phyloP scores from a whole-genome alignment of 306 rosid species.

The Prunus salicina region DNA sequence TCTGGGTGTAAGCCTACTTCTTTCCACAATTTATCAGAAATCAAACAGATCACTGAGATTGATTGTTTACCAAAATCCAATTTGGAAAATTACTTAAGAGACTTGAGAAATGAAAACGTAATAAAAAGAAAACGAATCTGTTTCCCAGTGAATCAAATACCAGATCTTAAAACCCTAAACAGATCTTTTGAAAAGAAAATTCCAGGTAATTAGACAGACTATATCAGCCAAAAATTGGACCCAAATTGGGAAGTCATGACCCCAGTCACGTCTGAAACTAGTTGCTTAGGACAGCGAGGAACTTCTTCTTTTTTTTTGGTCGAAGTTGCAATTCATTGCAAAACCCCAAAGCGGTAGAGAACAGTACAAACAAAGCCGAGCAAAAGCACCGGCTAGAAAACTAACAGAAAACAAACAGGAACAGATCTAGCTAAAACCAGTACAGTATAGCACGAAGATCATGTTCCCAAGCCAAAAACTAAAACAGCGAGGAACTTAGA shows the following conservation, averaged over 20 bases:
- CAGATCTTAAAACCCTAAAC: constrained; percentile 14
- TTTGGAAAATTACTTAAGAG: not conserved
- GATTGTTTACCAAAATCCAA: not conserved
- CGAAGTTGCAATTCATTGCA: too few relatives aligned
- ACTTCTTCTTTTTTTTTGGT: too few relatives aligned
- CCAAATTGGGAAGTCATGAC: constrained; percentile 17
- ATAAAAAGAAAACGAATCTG: not conserved
- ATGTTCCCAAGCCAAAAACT: too few relatives aligned
- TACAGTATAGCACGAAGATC: too few relatives aligned
- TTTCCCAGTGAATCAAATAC: not conserved
- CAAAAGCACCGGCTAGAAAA: too few relatives aligned
- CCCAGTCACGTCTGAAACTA: constrained; percentile 14
- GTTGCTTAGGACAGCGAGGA: constrained; percentile 3
- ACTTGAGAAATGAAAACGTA: not conserved
- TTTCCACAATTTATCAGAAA: not conserved
- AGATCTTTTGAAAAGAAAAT: constrained; percentile 4
- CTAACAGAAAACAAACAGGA: too few relatives aligned
- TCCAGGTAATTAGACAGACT: constrained; percentile 1
- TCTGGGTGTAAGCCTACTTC: not conserved
- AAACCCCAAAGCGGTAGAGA: too few relatives aligned
- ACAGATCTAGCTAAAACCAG: too few relatives aligned
- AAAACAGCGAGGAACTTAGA: not conserved
- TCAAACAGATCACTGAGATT: not conserved
- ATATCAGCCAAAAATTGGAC: constrained; percentile 9
- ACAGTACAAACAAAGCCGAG: too few relatives aligned